Evolutionary conservation across 2,329 filamentous ascomycete species (phyloP).

Genomic region (Coniosporium tulheliwenetii): DNA sequence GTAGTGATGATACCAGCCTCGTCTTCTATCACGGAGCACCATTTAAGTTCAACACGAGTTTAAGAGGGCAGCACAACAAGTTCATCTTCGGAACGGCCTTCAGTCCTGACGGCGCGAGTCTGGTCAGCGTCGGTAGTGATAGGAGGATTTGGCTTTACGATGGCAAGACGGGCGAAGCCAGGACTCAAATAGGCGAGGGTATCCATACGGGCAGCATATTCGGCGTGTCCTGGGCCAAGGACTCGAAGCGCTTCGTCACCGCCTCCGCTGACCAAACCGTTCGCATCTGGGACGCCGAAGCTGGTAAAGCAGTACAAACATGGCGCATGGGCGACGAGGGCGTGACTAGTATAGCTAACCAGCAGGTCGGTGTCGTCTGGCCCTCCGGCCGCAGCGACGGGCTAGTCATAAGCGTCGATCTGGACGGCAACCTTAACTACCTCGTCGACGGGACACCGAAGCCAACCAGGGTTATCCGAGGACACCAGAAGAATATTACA

Average conservation of each 20-base stretch:
- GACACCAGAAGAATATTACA: slow-evolving; percentile 85
- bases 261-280: slow-evolving; percentile 91
- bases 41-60: slow-evolving; percentile 88
- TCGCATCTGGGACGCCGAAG: slow-evolving; percentile 81
- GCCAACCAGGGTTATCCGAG: slow-evolving; percentile 59
- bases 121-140: slow-evolving; percentile 89
- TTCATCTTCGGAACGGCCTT: slow-evolving; percentile 83
- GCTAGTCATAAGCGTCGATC: slow-evolving; percentile 75
- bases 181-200: slow-evolving; percentile 61
- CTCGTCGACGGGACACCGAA: slow-evolving; percentile 54
- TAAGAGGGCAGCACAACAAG: slow-evolving; percentile 64
- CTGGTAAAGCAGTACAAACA: slow-evolving; percentile 58
- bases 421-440: slow-evolving; percentile 84
- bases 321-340: slow-evolving; percentile 75
- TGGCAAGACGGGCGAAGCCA: slow-evolving; percentile 82
- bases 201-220: slow-evolving; percentile 89
- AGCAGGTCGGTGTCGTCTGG: slow-evolving; percentile 92
- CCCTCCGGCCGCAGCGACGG: slow-evolving; percentile 69
- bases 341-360: slow-evolving; percentile 55
- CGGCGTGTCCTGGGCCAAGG: slow-evolving; percentile 74
- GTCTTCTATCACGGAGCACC: slow-evolving; percentile 89
- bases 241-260: slow-evolving; percentile 76
- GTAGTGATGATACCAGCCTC: slow-evolving; percentile 74
- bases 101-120: slow-evolving; percentile 65
- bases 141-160: slow-evolving; percentile 88